phyloP scores from a whole-genome alignment of 176 grass and related monocot genomes.

The Musa schizocarpa region DNA sequence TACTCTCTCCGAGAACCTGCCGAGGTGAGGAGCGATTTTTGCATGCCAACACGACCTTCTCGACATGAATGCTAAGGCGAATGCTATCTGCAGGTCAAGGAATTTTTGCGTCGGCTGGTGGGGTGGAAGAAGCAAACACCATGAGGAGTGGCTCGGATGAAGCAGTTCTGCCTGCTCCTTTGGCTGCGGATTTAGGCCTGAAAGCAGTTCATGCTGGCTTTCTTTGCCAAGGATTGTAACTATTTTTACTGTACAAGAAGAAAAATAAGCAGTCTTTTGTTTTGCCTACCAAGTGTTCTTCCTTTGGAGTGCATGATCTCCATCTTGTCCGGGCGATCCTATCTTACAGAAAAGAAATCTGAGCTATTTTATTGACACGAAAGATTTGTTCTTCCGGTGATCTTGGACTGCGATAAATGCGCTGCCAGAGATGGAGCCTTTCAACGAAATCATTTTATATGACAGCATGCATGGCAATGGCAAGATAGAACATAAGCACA shows the following conservation, averaged over 20 bases:
- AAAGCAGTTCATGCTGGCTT: neutral
- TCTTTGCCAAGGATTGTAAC: neutral
- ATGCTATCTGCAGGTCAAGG: slow-evolving; percentile 33
- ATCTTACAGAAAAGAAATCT: neutral
- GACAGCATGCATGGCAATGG: neutral
- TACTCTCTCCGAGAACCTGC: slow-evolving; percentile 49
- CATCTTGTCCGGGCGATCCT: no score
- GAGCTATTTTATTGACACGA: neutral
- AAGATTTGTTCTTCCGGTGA: neutral
- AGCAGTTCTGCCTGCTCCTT: no score
- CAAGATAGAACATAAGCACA: neutral
- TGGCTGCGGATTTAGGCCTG: neutral
- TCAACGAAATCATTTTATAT: neutral
- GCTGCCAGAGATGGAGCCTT: neutral
- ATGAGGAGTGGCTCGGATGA: no score
- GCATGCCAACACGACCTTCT: neutral
- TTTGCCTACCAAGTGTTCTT: no score
- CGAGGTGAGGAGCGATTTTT: slow-evolving; percentile 26
- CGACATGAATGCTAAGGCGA: neutral
- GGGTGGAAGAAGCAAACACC: slow-evolving; percentile 37
- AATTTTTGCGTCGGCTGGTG: slow-evolving; percentile 53
- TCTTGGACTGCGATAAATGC: neutral
- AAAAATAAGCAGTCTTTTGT: no score
- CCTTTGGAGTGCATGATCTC: no score
- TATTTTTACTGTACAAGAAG: neutral